Conservation (phyloP, 1,139 yeast genomes). For the Taphrina wiesneri region DNA sequence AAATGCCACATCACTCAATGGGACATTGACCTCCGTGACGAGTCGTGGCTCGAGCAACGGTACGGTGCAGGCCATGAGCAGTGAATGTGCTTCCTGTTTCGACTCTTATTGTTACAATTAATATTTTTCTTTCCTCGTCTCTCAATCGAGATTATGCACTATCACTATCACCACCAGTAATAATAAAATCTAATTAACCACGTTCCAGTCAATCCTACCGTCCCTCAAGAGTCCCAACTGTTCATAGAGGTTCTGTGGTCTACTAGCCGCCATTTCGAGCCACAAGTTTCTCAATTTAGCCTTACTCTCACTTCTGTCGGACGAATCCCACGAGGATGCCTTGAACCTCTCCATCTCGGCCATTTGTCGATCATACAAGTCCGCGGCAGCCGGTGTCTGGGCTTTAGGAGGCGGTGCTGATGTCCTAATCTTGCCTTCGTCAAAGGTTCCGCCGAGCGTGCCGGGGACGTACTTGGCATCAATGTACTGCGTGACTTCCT, state of each 20-base stretch:
- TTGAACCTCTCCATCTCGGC: slow-evolving; percentile 24
- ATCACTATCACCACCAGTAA: background rate
- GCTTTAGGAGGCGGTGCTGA: slow-evolving; percentile 16
- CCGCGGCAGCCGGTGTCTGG: slow-evolving; percentile 10
- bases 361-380: slow-evolving; percentile 12
- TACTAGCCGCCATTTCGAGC: slow-evolving; percentile 20
- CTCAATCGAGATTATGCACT: background rate
- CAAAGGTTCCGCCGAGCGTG: slow-evolving; percentile 31
- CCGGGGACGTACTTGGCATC: slow-evolving; percentile 29
- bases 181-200: background rate
- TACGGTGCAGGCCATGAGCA: background rate
- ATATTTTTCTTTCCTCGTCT: background rate
- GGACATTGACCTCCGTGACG: background rate
- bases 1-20: background rate
- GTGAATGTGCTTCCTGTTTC: slow-evolving; percentile 12
- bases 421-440: slow-evolving; percentile 28
- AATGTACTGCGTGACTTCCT: slow-evolving; percentile 27
- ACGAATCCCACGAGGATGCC: slow-evolving; percentile 3
- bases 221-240: slow-evolving; percentile 33
- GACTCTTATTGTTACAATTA: slow-evolving; percentile 15
- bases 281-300: slow-evolving; percentile 22
- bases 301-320: slow-evolving; percentile 17
- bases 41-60: background rate
- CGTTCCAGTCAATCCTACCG: slow-evolving; percentile 21
- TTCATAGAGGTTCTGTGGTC: slow-evolving; percentile 35